Evolutionary conservation across 768 basidiomycete species (phyloP).

Genomic region (Leccinum disarticulatum): DNA sequence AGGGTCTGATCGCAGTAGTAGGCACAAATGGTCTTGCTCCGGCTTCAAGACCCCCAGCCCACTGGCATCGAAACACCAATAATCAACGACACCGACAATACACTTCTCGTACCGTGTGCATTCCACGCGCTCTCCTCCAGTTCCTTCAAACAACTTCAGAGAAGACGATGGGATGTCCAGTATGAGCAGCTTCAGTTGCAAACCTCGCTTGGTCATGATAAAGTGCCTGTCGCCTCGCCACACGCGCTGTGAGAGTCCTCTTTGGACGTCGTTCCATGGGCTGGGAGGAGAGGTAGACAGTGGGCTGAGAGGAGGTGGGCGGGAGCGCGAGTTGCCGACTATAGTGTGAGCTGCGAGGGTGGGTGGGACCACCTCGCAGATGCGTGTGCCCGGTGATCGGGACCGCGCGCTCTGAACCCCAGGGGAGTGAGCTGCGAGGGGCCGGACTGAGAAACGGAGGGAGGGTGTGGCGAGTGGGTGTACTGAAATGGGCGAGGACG

Average conservation of each 20-base stretch:
- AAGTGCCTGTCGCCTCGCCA: constrained; percentile 32
- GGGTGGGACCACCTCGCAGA: not conserved
- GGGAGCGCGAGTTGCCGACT: too few relatives aligned
- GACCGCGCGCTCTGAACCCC: not conserved
- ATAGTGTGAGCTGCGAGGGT: not conserved
- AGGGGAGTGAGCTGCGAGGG: not conserved
- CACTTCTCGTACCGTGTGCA: constrained; percentile 21
- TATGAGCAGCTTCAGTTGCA: constrained; percentile 27
- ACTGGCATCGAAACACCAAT: constrained; percentile 34
- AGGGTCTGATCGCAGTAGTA: constrained; percentile 29
- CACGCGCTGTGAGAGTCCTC: not conserved
- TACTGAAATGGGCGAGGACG: not conserved
- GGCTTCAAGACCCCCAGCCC: constrained; percentile 24
- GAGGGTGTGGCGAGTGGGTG: not conserved
- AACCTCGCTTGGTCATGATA: constrained; percentile 33
- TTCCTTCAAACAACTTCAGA: constrained; percentile 19
- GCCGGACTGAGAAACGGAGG: not conserved
- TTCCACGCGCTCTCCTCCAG: constrained; percentile 8
- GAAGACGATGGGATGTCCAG: constrained; percentile 21
- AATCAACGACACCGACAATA: constrained; percentile 29
- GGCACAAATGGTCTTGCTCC: constrained; percentile 29
- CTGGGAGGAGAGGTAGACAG: too few relatives aligned
- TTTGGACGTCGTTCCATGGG: too few relatives aligned
- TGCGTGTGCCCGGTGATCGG: not conserved
- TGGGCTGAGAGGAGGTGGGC: too few relatives aligned